phyloP scores from a whole-genome alignment of 768 basidiomycete species.

The Leccinum longicurvipes region DNA sequence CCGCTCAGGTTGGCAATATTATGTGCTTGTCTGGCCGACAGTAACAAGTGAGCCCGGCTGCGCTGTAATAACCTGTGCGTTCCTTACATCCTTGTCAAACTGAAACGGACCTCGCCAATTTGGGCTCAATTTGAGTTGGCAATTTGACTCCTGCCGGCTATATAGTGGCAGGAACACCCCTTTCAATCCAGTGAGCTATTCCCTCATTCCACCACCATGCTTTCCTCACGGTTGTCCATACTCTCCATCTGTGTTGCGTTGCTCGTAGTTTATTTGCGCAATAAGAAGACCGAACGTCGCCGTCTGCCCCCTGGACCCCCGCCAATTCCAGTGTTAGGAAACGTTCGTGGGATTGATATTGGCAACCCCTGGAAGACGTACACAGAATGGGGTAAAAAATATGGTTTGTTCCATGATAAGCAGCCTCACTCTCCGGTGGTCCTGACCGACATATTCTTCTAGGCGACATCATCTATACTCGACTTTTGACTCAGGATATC shows the following conservation, averaged over 20 bases:
- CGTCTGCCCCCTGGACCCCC: constrained; percentile 23
- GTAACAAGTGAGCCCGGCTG: background rate
- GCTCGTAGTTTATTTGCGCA: constrained; percentile 9
- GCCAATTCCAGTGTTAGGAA: constrained; percentile 20
- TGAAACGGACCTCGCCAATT: background rate
- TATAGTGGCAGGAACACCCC: background rate
- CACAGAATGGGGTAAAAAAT: constrained; percentile 16
- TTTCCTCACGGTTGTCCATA: background rate
- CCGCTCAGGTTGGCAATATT: background rate
- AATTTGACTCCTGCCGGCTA: background rate
- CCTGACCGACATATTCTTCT: background rate
- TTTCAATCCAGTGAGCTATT: background rate
- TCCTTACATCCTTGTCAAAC: background rate
- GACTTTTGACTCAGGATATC: constrained; percentile 22
- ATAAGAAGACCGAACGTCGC: constrained; percentile 4
- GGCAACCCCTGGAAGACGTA: constrained; percentile 22
- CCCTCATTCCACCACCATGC: constrained; percentile 1
- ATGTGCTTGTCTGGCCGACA: background rate
- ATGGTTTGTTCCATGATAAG: constrained; percentile 14
- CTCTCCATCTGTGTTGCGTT: constrained; percentile 10
- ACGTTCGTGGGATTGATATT: constrained; percentile 17
- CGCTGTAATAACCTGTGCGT: background rate
- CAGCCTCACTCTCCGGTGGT: background rate
- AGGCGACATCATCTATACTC: constrained; percentile 25
- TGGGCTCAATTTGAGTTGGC: background rate